phyloP scores from a whole-genome alignment of 169 alveolate species.

The Eimeria brunetti region DNA sequence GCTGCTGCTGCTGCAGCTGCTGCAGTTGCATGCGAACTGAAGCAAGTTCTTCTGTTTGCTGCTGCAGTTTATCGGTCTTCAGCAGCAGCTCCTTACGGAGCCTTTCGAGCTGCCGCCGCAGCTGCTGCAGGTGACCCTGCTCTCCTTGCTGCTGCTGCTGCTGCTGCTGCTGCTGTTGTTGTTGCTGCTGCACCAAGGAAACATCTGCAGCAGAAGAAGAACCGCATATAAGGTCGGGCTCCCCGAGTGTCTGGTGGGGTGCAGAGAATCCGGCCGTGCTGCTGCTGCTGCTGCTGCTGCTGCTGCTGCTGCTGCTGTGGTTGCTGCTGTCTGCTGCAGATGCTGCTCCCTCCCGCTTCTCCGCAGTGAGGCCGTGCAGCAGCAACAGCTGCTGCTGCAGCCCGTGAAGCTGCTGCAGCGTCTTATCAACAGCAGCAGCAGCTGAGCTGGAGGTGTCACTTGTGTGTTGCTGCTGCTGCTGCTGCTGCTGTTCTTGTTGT shows the following conservation, averaged over 20 bases:
- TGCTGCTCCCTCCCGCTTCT: neutral
- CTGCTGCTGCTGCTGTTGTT: neutral
- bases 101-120: slow-evolving; percentile 30
- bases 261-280: neutral
- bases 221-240: neutral
- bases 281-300: neutral
- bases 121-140: neutral
- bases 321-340: neutral
- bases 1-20: slow-evolving; percentile 57
- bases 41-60: neutral
- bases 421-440: neutral
- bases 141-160: neutral
- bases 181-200: neutral
- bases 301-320: neutral
- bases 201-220: neutral
- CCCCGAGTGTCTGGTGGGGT: neutral
- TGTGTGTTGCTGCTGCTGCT: slow-evolving; percentile 23
- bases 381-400: slow-evolving; percentile 27
- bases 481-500: slow-evolving; percentile 8
- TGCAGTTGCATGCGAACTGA: neutral
- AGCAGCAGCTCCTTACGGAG: slow-evolving; percentile 7
- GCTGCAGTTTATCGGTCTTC: neutral
- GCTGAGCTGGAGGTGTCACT: neutral
- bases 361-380: neutral
- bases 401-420: neutral